Evolutionary conservation across 2,329 filamentous ascomycete species (phyloP), one percentile per base, ranked within the genome.

Genomic region (Periglandula ipomoeae): DNA sequence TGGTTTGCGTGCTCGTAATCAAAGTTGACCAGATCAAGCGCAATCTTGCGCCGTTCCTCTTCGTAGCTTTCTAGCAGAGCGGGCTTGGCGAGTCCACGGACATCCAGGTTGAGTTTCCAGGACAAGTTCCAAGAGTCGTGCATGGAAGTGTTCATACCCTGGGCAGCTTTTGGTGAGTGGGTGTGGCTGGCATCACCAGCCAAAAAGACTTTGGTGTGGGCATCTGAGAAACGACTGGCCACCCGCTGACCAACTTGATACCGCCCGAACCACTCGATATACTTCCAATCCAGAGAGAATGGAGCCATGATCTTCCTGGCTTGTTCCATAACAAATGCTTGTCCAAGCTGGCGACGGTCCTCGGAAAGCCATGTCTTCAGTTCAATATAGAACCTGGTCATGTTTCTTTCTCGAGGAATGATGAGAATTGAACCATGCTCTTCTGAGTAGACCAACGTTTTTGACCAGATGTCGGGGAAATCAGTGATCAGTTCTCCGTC

Each of bases 401-500:
- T 80, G 58, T 85, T 84, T 38, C 82, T 73, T 62, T 88, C 84
- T 35, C 84, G 77, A 4, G 85, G 85, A 47, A 87, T 83, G 61
- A 85, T 84, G n/a, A 88, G 71, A 41, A 87, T 80, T 0, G 83
- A 85, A 3, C 84, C 84, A 40, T 79, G 72, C 50, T 78, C 72
- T 52, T 86, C 78, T 2, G 80, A 83, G 54, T 83, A 82, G 7
- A 87, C 73, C 0, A 85, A 75, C 0, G 82, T 82, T 66, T 87
- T 87, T 62, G 79, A 84, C 82, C 83, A 87, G 44, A 87, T 76
- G 57, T 87, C 84, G 1, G 84, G 84, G 56, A 88, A 87, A 60
- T 87, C 75, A 7, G 84, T 87, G 39, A 84, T 78, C 9, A 87
- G 66, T 60, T 81, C 78, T 55, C 83, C 84, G 60, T 88, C 84